phyloP scores from a whole-genome alignment of 1,284 basidiomycete genomes.

The Ustilago cynodontis region DNA sequence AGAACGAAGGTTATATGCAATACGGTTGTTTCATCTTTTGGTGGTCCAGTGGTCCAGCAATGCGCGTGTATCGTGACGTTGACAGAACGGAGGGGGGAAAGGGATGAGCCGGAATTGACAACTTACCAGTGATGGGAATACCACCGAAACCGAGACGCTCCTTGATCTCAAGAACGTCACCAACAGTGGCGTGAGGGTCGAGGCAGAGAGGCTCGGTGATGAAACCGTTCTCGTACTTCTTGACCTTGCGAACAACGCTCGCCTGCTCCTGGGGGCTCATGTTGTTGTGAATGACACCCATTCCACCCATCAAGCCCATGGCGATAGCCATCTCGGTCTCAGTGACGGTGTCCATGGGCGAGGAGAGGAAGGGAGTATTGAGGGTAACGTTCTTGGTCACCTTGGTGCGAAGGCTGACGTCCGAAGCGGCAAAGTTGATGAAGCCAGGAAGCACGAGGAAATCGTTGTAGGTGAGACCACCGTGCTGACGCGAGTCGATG shows the following conservation, averaged over 20 bases:
- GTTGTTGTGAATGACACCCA: conserved; percentile 99
- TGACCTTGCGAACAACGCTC: conserved; percentile 95
- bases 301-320: conserved; percentile 79
- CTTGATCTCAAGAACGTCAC: conserved; percentile 94
- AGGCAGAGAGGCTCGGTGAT: conserved; percentile 88
- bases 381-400: conserved; percentile 92
- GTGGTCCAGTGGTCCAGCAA: background rate
- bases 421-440: conserved; percentile 88
- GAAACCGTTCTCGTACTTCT: conserved; percentile 96
- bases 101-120: too few species aligned
- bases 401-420: conserved; percentile 84
- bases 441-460: conserved; percentile 80
- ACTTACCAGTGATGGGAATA: conserved; percentile 94
- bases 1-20: conserved; percentile 84
- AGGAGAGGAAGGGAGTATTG: conserved; percentile 96
- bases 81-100: background rate
- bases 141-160: conserved; percentile 92
- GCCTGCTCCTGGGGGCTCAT: conserved; percentile 89
- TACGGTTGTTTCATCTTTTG: conserved; percentile 50
- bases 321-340: conserved; percentile 94
- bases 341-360: conserved; percentile 99
- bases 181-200: conserved; percentile 82
- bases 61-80: background rate
- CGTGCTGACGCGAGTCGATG: conserved; percentile 88
- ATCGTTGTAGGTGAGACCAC: conserved; percentile 90